These are phyloP conservation scores for Chaetomiaceae sp. DNA, from an alignment of 2,329 filamentous ascomycete genomes.

Conservation along the genomic window DNA sequence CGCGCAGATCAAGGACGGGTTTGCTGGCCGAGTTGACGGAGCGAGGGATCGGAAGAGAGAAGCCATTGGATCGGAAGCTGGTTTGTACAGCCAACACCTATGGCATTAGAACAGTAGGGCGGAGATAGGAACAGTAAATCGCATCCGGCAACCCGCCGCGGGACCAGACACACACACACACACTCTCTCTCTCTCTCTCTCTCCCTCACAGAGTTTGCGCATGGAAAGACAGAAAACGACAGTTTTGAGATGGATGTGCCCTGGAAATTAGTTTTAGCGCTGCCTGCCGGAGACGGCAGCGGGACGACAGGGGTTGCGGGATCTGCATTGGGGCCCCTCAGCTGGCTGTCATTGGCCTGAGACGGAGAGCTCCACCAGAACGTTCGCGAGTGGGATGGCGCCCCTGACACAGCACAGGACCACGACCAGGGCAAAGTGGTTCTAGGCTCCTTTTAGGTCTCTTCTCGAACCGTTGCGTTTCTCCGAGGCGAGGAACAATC, in stretches of 20 bases:
- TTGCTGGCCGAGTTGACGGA: constrained; percentile 14
- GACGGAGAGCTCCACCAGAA: constrained; percentile 6
- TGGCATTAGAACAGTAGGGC: background rate
- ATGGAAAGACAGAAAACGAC: no score
- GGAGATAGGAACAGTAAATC: background rate
- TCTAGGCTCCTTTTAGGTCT: background rate
- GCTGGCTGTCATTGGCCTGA: constrained; percentile 15
- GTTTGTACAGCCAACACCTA: background rate
- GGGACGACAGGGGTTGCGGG: constrained; percentile 4
- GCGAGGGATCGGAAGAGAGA: constrained; percentile 17
- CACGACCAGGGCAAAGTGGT: background rate
- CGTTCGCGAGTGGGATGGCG: background rate
- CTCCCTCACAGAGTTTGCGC: no score
- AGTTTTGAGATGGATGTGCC: no score
- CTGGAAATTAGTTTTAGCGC: constrained; percentile 12
- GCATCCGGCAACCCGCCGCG: no score
- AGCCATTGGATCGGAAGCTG: constrained; percentile 15
- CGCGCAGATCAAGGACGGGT: constrained; percentile 37
- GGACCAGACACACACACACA: no score
- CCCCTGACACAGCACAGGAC: constrained; percentile 8
- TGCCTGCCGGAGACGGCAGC: constrained; percentile 16
- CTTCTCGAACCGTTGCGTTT: constrained; percentile 3
- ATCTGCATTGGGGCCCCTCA: constrained; percentile 13
- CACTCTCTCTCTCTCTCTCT: no score
- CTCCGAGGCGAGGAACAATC: background rate